phyloP scores from a whole-genome alignment of 1,284 basidiomycete species.

The Agroathelia rolfsii region DNA sequence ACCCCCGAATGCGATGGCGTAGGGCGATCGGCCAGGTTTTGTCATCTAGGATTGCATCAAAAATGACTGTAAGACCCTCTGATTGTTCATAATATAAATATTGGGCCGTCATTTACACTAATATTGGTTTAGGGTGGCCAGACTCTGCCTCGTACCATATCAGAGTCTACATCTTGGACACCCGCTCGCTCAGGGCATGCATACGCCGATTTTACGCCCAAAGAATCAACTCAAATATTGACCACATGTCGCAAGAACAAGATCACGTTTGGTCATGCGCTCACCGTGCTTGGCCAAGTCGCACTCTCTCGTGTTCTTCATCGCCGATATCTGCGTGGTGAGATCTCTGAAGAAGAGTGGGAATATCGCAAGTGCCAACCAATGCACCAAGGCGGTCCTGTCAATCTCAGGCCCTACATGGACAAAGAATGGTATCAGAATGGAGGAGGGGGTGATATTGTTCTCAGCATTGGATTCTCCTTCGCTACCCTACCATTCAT shows the following conservation, averaged over 20 bases:
- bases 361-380: slow-evolving; percentile 38
- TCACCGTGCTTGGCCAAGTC: slow-evolving; percentile 42
- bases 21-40: slow-evolving; percentile 34
- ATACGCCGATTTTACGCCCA: slow-evolving; percentile 17
- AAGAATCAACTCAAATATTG: slow-evolving; percentile 21
- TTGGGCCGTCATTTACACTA: slow-evolving; percentile 5
- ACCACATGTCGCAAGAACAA: slow-evolving; percentile 29
- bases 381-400: slow-evolving; percentile 36
- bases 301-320: slow-evolving; percentile 43
- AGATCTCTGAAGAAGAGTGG: slow-evolving; percentile 44
- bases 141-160: slow-evolving; percentile 35
- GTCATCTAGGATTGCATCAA: slow-evolving; percentile 20
- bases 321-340: slow-evolving; percentile 33
- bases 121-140: slow-evolving; percentile 42
- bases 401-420: slow-evolving; percentile 44
- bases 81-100: too few species aligned
- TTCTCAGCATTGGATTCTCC: slow-evolving; percentile 34
- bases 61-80: slow-evolving; percentile 25
- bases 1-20: slow-evolving; percentile 35
- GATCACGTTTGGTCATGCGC: slow-evolving; percentile 43
- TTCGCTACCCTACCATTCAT: slow-evolving; percentile 38
- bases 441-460: slow-evolving; percentile 36
- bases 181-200: slow-evolving; percentile 25
- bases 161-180: slow-evolving; percentile 23
- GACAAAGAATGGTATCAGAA: slow-evolving; percentile 34